A percentile compares a stretch with the other conserved stretches of the same genome.
phyloP scores from a whole-genome alignment of 805 yeast species.

The Candida methanosorbosa region DNA sequence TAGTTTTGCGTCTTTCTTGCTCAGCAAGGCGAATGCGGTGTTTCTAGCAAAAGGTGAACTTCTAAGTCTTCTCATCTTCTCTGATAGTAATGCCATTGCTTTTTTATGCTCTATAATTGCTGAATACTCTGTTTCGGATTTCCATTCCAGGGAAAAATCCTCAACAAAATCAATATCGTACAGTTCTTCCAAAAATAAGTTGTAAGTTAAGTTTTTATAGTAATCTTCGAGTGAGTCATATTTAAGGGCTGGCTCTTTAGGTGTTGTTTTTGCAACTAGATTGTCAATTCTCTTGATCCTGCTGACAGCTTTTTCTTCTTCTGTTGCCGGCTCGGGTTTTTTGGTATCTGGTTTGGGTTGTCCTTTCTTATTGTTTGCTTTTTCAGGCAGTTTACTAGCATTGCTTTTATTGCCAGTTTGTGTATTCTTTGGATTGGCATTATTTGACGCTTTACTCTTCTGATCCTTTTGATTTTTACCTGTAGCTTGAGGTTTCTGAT shows the following conservation, averaged over 20 bases:
- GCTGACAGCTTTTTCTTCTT: neutral
- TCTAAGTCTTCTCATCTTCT: constrained; percentile 43
- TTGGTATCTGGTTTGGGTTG: neutral
- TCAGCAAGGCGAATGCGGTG: constrained; percentile 48
- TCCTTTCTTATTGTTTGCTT: neutral
- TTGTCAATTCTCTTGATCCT: constrained; percentile 11
- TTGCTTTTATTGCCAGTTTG: neutral
- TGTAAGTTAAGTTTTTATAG: constrained; percentile 50
- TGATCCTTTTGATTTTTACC: too few species aligned
- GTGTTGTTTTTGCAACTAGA: constrained; percentile 12
- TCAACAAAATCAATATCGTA: constrained; percentile 35
- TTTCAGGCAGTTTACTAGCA: neutral
- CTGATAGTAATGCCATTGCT: constrained; percentile 43
- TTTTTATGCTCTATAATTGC: constrained; percentile 34
- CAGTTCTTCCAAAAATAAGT: constrained; percentile 55
- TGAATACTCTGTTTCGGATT: constrained; percentile 29
- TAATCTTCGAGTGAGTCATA: constrained; percentile 45
- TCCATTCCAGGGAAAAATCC: constrained; percentile 34
- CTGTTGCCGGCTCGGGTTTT: neutral
- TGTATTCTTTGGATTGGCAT: neutral
- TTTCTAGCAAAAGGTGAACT: constrained; percentile 51
- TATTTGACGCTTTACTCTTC: neutral
- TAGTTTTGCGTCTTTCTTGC: constrained; percentile 32
- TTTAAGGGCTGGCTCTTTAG: constrained; percentile 10
- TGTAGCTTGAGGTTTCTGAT: too few species aligned